A percentile compares a stretch with the other conserved stretches of the same genome.
Conservation (phyloP, 2,329 filamentous ascomycete species). For the Cercospora janseana region DNA sequence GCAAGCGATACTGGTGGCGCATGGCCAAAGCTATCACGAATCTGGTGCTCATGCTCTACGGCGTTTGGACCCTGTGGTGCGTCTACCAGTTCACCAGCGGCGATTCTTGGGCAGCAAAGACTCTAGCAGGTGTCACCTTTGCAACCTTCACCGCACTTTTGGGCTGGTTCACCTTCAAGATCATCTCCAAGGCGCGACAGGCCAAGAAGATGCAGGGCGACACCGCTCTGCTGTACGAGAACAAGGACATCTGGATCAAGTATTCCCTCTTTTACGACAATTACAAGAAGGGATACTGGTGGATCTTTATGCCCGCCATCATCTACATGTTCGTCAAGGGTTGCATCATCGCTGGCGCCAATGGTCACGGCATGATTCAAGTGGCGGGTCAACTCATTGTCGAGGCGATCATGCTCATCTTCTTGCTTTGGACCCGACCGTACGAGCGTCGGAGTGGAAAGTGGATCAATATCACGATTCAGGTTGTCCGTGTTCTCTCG, state of each 20-base stretch:
- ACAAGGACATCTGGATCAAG: constrained; percentile 88
- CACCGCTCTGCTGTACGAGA: constrained; percentile 70
- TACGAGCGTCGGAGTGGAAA: constrained; percentile 85
- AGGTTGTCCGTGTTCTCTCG: constrained; percentile 82
- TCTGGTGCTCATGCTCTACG: constrained; percentile 86
- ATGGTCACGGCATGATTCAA: constrained; percentile 82
- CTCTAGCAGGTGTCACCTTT: constrained; percentile 78
- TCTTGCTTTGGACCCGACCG: constrained; percentile 81
- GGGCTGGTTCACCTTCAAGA: constrained; percentile 79
- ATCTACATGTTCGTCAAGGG: constrained; percentile 89
- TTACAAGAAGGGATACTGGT: constrained; percentile 95
- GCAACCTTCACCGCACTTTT: constrained; percentile 76
- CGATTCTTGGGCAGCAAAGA: constrained; percentile 90
- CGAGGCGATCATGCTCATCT: constrained; percentile 72
- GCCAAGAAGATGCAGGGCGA: constrained; percentile 77
- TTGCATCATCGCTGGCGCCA: constrained; percentile 75
- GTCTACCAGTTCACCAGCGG: constrained; percentile 92
- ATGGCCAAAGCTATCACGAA: constrained; percentile 86
- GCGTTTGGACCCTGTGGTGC: constrained; percentile 93
- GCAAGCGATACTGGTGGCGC: constrained; percentile 93
- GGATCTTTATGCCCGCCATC: constrained; percentile 88
- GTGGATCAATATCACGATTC: constrained; percentile 90
- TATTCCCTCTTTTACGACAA: constrained; percentile 97
- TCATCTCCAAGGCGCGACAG: constrained; percentile 71
- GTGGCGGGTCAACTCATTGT: constrained; percentile 75